Base-by-base conservation (phyloP, 2,329 filamentous ascomycete genomes). In the Sporothrix curviconia region DNA sequence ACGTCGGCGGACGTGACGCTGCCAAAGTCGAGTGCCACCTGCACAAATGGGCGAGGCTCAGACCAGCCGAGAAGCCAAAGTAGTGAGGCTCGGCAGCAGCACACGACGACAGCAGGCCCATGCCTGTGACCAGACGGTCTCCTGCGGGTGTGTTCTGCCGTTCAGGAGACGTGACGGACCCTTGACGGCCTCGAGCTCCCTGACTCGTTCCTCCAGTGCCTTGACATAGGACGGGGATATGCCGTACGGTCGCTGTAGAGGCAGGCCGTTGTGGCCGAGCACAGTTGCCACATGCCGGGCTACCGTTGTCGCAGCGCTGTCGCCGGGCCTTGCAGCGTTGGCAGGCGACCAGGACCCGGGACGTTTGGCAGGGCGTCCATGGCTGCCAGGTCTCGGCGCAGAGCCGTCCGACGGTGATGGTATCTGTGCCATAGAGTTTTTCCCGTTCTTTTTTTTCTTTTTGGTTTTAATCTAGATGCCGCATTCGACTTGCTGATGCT, bases 21-120 rank as follows among this genome's bases (percentile, higher is more conserved):
- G 19, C 55, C 58, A 30, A 52, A 51, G 11, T 60, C 58, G 7
- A 60, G 44, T 4, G 58, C 58, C 37, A 57, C 58, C 55, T 60
- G 55, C 44, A 60, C 58, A 44, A 60, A 57, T 60, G 58, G 0
- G 58, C 58, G 12, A 60, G 39, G 32, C 58, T 60, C n/a, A 60
- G 50, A 1, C 58, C 58, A 1, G 58, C 58, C 24, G 58, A 60
- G 34, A 60, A 57, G 30, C 58, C 58, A 47, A 60, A 60, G 17
- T 60, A 60, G 39, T 60, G 58, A 32, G 58, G 58, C 44, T 60
- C 58, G 6, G 58, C 55, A 0, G 58, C 58, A 0, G 58, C 58
- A 9, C 50, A 55, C 1, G 58, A 60, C n/a, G 58, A 60, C 9
- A 60, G 32, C 39, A 60, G 14, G n/a, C 58, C 58, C 50, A 60